A percentile compares a stretch with the other conserved stretches of the same genome.
Conservation (phyloP, 306 rosid genomes). For the Carpinus viminea region DNA sequence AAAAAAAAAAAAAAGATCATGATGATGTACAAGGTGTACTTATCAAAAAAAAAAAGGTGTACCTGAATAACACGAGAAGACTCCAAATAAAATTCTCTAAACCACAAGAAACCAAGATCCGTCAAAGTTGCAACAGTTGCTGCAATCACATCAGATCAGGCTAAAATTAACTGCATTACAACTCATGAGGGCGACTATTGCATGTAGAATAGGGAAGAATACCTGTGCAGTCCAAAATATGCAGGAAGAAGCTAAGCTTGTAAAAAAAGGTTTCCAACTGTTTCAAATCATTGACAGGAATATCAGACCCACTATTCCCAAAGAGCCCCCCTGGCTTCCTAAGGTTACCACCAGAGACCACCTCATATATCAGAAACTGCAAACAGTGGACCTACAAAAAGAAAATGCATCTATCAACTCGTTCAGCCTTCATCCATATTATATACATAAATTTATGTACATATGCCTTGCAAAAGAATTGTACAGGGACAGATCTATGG, state of each 20-base stretch:
- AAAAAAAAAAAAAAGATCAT: background rate
- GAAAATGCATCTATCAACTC: conserved; percentile 35
- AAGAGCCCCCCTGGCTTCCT: conserved; percentile 99
- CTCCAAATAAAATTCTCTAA: conserved; percentile 93
- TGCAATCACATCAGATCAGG: conserved; percentile 45
- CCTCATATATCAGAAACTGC: conserved; percentile 96
- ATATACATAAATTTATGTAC: background rate
- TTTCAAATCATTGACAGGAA: conserved; percentile 88
- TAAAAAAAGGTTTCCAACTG: conserved; percentile 90
- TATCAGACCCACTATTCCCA: conserved; percentile 93
- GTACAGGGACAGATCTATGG: background rate
- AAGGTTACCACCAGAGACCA: conserved; percentile 98
- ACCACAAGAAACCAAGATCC: conserved; percentile 99
- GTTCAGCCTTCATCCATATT: background rate
- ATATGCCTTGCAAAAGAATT: background rate
- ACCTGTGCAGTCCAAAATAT: conserved; percentile 93
- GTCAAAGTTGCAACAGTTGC: conserved; percentile 81
- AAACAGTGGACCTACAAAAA: conserved; percentile 84
- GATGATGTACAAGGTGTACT: conserved; percentile 38
- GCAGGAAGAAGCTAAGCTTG: conserved; percentile 94
- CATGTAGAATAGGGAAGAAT: conserved; percentile 19
- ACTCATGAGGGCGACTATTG: background rate
- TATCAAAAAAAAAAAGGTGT: conserved; percentile 9
- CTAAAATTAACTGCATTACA: conserved; percentile 3
- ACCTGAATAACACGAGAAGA: conserved; percentile 99